These are phyloP conservation scores for Neonectria neomacrospora DNA, from an alignment of 2,329 filamentous ascomycete genomes.

Conservation along the genomic window DNA sequence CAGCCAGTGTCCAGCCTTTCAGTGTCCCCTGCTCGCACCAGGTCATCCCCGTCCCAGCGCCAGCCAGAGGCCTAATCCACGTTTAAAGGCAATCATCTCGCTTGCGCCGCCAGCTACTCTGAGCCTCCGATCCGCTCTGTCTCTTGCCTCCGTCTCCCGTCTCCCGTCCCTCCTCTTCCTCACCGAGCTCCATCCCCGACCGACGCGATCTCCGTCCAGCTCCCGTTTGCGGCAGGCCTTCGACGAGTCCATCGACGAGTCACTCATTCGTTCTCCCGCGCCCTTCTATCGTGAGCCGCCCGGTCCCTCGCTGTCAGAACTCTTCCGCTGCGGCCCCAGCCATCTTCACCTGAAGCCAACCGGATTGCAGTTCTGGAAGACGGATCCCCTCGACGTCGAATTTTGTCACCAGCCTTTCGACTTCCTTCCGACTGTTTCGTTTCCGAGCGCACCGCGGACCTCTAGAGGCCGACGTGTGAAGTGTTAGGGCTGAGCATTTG, in stretches of 20 bases:
- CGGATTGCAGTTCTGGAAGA: slow-evolving; percentile 38
- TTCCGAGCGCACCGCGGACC: slow-evolving; percentile 35
- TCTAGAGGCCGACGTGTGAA: slow-evolving; percentile 42
- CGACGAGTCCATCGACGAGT: slow-evolving; percentile 32
- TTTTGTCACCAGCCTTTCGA: slow-evolving; percentile 26
- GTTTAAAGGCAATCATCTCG: slow-evolving; percentile 63
- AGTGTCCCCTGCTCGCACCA: slow-evolving; percentile 43
- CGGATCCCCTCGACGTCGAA: slow-evolving; percentile 25
- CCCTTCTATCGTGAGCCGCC: slow-evolving; percentile 8
- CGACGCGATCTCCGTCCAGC: slow-evolving; percentile 43
- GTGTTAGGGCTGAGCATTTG: slow-evolving; percentile 42
- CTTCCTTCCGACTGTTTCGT: slow-evolving; percentile 32
- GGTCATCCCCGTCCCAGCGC: slow-evolving; percentile 47
- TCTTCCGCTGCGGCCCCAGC: slow-evolving; percentile 30
- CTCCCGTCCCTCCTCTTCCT: slow-evolving; percentile 40
- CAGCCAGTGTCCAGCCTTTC: slow-evolving; percentile 35
- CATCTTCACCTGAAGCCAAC: slow-evolving; percentile 35
- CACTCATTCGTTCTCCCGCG: slow-evolving; percentile 27
- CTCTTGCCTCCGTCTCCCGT: slow-evolving; percentile 39
- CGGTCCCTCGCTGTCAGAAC: slow-evolving; percentile 24
- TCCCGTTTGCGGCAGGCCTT: slow-evolving; percentile 33
- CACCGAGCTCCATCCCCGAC: slow-evolving; percentile 46
- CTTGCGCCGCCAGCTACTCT: slow-evolving; percentile 60
- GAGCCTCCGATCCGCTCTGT: slow-evolving; percentile 58
- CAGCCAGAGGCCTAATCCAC: slow-evolving; percentile 52